Percentiles rank a stretch among this genome's conserved stretches.
Evolutionary conservation across 192 early-diverging fungal species (phyloP).

Genomic region (Mortierella hygrophila): DNA sequence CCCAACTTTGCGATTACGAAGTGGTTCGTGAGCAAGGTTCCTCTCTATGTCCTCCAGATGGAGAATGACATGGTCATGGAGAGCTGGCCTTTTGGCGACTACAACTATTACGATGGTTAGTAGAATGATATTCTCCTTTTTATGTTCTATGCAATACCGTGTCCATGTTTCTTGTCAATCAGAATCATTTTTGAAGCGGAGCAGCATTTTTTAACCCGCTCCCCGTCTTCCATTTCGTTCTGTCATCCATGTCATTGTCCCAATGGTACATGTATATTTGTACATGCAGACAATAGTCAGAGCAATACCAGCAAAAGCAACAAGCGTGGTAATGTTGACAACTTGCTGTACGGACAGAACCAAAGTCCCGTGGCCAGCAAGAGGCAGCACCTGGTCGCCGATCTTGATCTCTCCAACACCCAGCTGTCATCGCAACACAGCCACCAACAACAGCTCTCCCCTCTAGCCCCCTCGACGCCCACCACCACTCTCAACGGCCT

Average conservation of each 20-base stretch:
- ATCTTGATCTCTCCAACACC: conserved; percentile 32
- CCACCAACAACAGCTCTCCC: conserved; percentile 17
- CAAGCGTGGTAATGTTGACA: conserved; percentile 38
- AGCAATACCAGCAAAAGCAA: conserved; percentile 10
- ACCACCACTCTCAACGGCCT: conserved; percentile 24
- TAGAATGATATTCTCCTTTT: not conserved
- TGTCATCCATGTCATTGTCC: not conserved
- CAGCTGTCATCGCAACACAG: conserved; percentile 18
- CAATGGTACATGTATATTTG: not conserved
- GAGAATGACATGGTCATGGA: conserved; percentile 58
- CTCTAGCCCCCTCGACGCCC: conserved; percentile 25
- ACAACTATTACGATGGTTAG: conserved; percentile 56
- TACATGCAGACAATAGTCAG: conserved; percentile 19
- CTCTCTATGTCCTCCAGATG: conserved; percentile 59
- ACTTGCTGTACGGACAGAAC: conserved; percentile 17
- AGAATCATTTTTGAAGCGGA: not conserved
- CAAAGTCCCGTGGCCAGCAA: conserved; percentile 21
- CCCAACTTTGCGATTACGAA: conserved; percentile 60
- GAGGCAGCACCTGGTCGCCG: conserved; percentile 33
- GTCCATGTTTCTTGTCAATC: not conserved
- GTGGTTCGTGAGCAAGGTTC: conserved; percentile 57
- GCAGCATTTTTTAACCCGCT: not conserved
- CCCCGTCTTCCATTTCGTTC: not conserved
- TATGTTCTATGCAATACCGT: too few relatives aligned
- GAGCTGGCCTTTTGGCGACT: conserved; percentile 61